phyloP scores from a whole-genome alignment of 352 stramenopile species.

The Phytopythium helicoides region DNA sequence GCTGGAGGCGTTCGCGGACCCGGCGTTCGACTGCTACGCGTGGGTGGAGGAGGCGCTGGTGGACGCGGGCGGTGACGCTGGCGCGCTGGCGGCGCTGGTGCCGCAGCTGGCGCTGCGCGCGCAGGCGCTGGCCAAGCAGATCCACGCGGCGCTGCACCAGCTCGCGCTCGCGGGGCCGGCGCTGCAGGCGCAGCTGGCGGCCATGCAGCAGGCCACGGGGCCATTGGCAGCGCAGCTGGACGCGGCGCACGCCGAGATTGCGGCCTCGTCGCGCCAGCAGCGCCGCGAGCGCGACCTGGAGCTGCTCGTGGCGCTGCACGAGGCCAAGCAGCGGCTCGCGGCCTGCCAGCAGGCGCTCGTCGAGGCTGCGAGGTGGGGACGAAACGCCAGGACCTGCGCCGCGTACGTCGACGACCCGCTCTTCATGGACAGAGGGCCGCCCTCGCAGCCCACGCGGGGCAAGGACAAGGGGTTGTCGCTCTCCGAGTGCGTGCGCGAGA shows the following conservation, averaged over 20 bases:
- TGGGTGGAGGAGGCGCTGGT: conserved; percentile 69
- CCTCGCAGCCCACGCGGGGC: not conserved
- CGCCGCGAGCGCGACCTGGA: conserved; percentile 32
- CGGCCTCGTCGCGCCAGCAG: conserved; percentile 5
- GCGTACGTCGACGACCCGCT: conserved; percentile 40
- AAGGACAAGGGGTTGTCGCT: conserved; percentile 18
- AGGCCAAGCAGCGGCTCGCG: conserved; percentile 61
- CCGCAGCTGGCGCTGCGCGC: conserved; percentile 61
- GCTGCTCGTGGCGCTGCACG: conserved; percentile 64
- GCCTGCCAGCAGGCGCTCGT: conserved; percentile 67
- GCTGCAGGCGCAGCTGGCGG: conserved; percentile 53
- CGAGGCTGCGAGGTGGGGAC: conserved; percentile 62
- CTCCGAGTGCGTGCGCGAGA: conserved; percentile 51
- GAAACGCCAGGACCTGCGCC: conserved; percentile 57
- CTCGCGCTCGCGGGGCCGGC: conserved; percentile 42
- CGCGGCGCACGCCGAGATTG: conserved; percentile 26
- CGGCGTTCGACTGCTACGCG: conserved; percentile 64
- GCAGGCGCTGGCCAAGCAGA: conserved; percentile 49
- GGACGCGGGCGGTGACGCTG: conserved; percentile 21
- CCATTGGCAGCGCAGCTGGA: conserved; percentile 48
- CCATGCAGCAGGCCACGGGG: conserved; percentile 35
- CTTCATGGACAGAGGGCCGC: conserved; percentile 12
- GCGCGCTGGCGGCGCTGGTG: conserved; percentile 37
- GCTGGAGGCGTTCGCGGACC: conserved; percentile 26
- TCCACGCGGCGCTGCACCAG: conserved; percentile 63